Conservation (phyloP, 371 early-diverging fungal species). For the Fennellomyces sp. region DNA sequence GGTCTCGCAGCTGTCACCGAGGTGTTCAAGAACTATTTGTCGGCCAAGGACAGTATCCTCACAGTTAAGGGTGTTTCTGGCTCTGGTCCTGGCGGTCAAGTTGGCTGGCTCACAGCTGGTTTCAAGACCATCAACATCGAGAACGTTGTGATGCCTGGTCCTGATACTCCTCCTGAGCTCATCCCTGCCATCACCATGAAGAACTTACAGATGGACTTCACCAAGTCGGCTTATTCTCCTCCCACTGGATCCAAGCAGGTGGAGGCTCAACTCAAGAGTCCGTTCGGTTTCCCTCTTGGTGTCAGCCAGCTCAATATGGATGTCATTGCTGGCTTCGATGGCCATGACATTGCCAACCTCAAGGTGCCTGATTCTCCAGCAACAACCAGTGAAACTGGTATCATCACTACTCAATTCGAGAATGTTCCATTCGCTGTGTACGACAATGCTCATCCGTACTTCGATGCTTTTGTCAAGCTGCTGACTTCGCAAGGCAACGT, state of each 20-base stretch:
- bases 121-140: conserved; percentile 55
- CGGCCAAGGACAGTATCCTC: conserved; percentile 45
- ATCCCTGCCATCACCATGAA: conserved; percentile 40
- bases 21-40: conserved; percentile 57
- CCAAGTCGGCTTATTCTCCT: conserved; percentile 52
- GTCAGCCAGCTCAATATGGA: conserved; percentile 53
- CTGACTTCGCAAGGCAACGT: conserved; percentile 44
- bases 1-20: conserved; percentile 56
- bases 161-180: conserved; percentile 12
- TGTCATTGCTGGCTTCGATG: conserved; percentile 32
- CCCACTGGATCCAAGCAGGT: conserved; percentile 53
- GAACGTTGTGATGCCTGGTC: conserved; percentile 47
- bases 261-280: conserved; percentile 54
- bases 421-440: conserved; percentile 49
- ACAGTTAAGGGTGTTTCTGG: conserved; percentile 56
- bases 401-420: conserved; percentile 50
- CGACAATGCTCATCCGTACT: conserved; percentile 27
- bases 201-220: conserved; percentile 58
- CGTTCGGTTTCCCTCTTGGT: conserved; percentile 64
- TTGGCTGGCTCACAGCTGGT: conserved; percentile 61
- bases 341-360: conserved; percentile 44
- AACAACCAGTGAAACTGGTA: conserved; percentile 37
- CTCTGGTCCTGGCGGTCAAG: conserved; percentile 54
- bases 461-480: conserved; percentile 46
- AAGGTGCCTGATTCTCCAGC: conserved; percentile 53